Evolutionary conservation across 345 rosid species (phyloP).

Genomic region (Barbarea vulgaris): DNA sequence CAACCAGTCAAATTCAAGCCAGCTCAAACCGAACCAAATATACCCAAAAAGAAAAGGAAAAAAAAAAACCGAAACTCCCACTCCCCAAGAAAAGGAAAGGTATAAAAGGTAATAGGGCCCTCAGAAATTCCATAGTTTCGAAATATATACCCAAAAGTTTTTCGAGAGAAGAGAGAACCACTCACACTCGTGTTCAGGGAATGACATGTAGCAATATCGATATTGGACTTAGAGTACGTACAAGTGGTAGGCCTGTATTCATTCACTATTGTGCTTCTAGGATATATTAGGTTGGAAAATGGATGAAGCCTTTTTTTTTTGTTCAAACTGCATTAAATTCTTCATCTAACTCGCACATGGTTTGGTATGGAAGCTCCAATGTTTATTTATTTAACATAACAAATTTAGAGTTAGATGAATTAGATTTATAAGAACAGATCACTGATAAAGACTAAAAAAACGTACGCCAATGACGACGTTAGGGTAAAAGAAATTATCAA

Average conservation of each 20-base stretch:
- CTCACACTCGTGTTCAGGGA: conserved; percentile 1
- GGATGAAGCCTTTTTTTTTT: conserved; percentile 1
- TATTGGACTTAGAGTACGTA: neutral
- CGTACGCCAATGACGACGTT: neutral
- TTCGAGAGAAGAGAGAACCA: neutral
- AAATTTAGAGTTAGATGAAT: neutral
- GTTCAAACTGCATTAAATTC: conserved; percentile 33
- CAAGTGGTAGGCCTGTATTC: conserved; percentile 2
- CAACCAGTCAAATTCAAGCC: neutral
- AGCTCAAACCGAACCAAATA: neutral
- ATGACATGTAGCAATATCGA: conserved; percentile 22
- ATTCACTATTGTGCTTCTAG: conserved; percentile 7
- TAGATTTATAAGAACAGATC: neutral
- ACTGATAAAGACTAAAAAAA: neutral
- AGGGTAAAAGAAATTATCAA: neutral
- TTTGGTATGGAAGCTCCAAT: conserved; percentile 24
- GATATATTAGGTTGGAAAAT: conserved; percentile 14
- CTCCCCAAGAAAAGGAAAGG: too few relatives aligned
- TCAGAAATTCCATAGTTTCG: neutral
- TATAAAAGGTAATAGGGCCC: neutral
- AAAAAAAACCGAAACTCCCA: neutral
- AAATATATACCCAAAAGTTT: neutral
- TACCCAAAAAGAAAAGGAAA: too few relatives aligned
- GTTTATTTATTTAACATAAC: neutral
- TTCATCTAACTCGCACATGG: conserved; percentile 41